Base-by-base conservation (phyloP, 805 yeast genomes). In the Ogataea populi-albae region DNA sequence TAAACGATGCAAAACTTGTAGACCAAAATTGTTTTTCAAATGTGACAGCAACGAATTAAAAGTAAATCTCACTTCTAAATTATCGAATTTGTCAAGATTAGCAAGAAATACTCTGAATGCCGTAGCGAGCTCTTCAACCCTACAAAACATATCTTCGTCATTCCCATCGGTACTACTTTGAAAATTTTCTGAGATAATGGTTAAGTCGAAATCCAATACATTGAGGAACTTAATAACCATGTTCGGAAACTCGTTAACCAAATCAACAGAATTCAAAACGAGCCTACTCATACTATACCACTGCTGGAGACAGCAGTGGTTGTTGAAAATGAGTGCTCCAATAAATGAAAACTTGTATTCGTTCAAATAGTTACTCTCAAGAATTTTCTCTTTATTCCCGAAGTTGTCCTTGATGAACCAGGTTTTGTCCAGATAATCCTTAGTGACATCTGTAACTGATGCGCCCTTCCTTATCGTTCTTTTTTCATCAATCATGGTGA, bases 271-370 rank as follows among this genome's bases (percentile, higher is more conserved):
- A 31, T 62, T 55, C 42, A 68, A 61, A 3, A 72, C 18, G 8
- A 81, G 50, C 30, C 66, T 68, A 9, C 75, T 45, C 23, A 81
- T 43, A 14, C 62, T 65, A 35, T 73, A 65, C 89, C 89, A 83
- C 46, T 81, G 88, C 15, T 73, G 60, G 14, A 76, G 69, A 10
- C 81, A 75, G 14, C 84, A 74, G 49, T 73, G 72, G 53, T 81
- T 84, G 11, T 81, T 85, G 43, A 81, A 62, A 1, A 77, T 46
- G 1, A 77, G 48, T 27, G 71, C 63, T 37, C 71, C 61, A 1
- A 79, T 33, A 41, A 68, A 82, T 2, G 72, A 51, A 15, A 79
- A 50, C 45, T 78, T 77, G 5, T 79, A 49, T 47, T 83, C 87
- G 2, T 77, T 76, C 4, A 78, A 41, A 3, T 27, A 75, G 43